Percentiles rank a stretch among this genome's conserved stretches.
Conservation (phyloP, 208 protist genomes). For the Plasmodiophora brassicae region DNA sequence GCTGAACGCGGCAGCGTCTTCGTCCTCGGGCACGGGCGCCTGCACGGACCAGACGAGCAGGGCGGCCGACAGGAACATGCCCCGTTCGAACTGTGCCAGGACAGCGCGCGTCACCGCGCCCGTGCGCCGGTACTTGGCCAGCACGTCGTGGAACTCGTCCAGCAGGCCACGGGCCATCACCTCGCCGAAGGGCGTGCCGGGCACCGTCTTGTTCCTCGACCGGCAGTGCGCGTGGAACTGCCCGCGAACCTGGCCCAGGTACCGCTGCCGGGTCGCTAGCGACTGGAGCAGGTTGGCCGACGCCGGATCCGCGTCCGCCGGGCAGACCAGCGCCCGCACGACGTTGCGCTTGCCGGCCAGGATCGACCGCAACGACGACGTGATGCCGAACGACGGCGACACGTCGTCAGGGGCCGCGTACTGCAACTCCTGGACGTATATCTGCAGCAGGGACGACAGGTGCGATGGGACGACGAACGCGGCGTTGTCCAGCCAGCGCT, state of each 20-base stretch:
- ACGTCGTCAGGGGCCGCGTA: background rate
- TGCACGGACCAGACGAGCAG: background rate
- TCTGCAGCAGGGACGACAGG: background rate
- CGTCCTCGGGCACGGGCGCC: background rate
- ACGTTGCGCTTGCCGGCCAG: background rate
- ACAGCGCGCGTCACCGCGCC: no score
- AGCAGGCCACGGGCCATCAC: conserved; percentile 2
- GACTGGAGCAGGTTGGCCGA: background rate
- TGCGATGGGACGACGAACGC: background rate
- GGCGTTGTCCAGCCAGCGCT: conserved; percentile 7
- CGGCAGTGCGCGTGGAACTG: background rate
- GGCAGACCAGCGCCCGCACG: background rate
- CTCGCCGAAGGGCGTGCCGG: background rate
- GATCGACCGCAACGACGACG: background rate
- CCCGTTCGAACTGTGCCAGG: background rate
- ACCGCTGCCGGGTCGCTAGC: background rate
- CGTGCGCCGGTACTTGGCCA: background rate
- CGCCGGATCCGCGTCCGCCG: background rate
- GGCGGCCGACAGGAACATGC: background rate
- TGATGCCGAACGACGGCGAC: background rate
- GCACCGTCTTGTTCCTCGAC: background rate
- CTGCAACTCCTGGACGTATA: conserved; percentile 11
- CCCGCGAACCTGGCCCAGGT: background rate
- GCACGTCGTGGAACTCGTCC: background rate
- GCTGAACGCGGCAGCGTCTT: background rate